These are phyloP conservation scores for Arachnopeziza araneosa DNA, from an alignment of 2,329 filamentous ascomycete species.

Conservation along the genomic window DNA sequence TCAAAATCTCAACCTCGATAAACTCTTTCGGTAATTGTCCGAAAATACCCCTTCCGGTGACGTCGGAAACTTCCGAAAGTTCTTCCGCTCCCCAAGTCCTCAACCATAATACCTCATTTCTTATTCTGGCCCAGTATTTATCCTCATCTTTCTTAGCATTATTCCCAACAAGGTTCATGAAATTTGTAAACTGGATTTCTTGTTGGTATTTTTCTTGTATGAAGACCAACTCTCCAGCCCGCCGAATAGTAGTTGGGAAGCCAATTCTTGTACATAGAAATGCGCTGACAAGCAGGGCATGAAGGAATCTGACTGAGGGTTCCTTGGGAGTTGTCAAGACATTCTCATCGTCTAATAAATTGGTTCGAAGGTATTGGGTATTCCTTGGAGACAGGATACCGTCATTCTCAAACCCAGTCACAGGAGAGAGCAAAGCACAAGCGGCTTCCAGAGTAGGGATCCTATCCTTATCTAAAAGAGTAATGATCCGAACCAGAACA, in stretches of 20 bases:
- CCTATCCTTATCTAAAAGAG: slow-evolving; percentile 54
- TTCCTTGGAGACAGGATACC: slow-evolving; percentile 36
- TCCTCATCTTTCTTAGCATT: slow-evolving; percentile 54
- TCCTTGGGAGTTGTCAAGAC: slow-evolving; percentile 56
- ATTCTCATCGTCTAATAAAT: slow-evolving; percentile 55
- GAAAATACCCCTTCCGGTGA: slow-evolving; percentile 43
- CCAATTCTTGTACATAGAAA: slow-evolving; percentile 49
- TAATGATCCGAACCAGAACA: slow-evolving; percentile 53
- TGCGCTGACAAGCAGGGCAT: slow-evolving; percentile 58
- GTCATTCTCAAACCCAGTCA: slow-evolving; percentile 29
- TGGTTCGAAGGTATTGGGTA: slow-evolving; percentile 41
- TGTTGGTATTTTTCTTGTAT: slow-evolving; percentile 61
- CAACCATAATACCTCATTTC: slow-evolving; percentile 67
- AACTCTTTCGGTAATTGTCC: slow-evolving; percentile 54
- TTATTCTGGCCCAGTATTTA: slow-evolving; percentile 54
- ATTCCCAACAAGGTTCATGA: slow-evolving; percentile 36
- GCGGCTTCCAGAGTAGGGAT: slow-evolving; percentile 47
- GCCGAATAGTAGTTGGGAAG: slow-evolving; percentile 43
- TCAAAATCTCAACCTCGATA: slow-evolving; percentile 67
- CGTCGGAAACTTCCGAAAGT: slow-evolving; percentile 29
- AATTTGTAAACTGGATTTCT: slow-evolving; percentile 47
- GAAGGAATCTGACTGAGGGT: slow-evolving; percentile 52
- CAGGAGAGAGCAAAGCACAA: slow-evolving; percentile 41
- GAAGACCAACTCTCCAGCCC: slow-evolving; percentile 58
- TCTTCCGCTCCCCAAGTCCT: slow-evolving; percentile 62